Evolutionary conservation across 441 rosid genomes (phyloP).

Genomic region (Gossypium laxum): DNA sequence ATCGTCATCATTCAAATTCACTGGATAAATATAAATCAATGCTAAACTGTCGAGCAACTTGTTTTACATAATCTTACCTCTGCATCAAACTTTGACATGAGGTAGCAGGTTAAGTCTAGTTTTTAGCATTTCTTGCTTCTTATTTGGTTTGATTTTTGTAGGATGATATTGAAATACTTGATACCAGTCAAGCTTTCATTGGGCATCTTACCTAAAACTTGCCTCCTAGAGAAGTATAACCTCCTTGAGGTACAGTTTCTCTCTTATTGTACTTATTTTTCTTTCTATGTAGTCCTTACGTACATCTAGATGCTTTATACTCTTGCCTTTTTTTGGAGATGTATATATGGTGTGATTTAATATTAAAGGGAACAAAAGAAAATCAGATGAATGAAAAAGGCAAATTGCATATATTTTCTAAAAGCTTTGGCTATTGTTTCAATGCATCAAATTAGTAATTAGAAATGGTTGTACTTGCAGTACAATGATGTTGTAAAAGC

Average conservation of each 20-base stretch:
- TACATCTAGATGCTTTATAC: not conserved
- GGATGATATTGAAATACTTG: slow-evolving; percentile 89
- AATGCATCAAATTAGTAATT: slow-evolving; percentile 3
- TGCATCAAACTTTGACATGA: not conserved
- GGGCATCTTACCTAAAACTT: slow-evolving; percentile 57
- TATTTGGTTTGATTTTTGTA: slow-evolving; percentile 20
- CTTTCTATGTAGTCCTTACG: not conserved
- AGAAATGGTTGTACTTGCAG: slow-evolving; percentile 33
- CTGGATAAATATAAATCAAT: not conserved
- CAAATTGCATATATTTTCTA: not conserved
- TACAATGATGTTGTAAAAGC: slow-evolving; percentile 61
- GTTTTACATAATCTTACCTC: not conserved
- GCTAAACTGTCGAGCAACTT: not conserved
- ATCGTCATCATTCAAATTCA: not conserved
- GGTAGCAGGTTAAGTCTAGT: not conserved
- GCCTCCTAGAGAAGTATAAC: slow-evolving; percentile 56
- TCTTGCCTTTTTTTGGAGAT: not conserved
- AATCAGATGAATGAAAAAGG: not conserved
- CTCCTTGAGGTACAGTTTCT: slow-evolving; percentile 51
- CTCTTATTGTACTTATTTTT: not conserved
- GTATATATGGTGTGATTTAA: not conserved
- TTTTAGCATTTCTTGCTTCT: slow-evolving; percentile 8
- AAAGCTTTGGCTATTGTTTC: not conserved
- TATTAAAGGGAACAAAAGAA: not conserved
- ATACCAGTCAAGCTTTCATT: slow-evolving; percentile 85